Evolutionary conservation across 2,329 filamentous ascomycete species (phyloP).

Genomic region (Tolypocladium inflatum): DNA sequence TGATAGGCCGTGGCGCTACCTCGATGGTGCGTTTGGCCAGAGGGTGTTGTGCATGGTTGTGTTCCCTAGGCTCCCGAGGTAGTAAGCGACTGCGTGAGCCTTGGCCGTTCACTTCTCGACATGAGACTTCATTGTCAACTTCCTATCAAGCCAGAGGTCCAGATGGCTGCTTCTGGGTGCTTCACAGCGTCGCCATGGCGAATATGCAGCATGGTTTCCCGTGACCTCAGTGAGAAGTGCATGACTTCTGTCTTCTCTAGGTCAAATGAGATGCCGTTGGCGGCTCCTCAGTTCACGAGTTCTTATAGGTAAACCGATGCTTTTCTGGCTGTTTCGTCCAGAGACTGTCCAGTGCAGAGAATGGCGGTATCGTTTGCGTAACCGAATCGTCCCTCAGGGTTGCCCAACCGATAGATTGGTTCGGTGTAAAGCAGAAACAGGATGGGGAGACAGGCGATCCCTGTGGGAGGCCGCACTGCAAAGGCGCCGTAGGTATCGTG

Average conservation of each 20-base stretch:
- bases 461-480: constrained; percentile 6
- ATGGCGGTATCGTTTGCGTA: constrained; percentile 11
- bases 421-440: too few species aligned
- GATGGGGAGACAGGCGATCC: constrained; percentile 10
- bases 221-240: constrained; percentile 7
- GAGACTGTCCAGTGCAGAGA: constrained; percentile 6
- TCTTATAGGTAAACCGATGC: constrained; percentile 4
- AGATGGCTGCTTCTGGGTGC: constrained; percentile 6
- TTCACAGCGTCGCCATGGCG: constrained; percentile 1
- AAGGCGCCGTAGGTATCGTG: not conserved
- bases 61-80: constrained; percentile 1
- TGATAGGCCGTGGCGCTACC: constrained; percentile 1
- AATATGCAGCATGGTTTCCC: too few species aligned
- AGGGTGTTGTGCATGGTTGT: constrained; percentile 7
- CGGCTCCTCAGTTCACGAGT: constrained; percentile 7
- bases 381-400: constrained; percentile 2
- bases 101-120: constrained; percentile 8
- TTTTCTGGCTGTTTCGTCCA: constrained; percentile 5
- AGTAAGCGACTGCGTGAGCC: constrained; percentile 5
- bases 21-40: constrained; percentile 6
- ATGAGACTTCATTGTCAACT: constrained; percentile 7
- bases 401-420: constrained; percentile 5
- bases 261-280: constrained; percentile 10
- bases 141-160: constrained; percentile 10
- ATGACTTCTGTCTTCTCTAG: constrained; percentile 12